Evolutionary conservation across 768 basidiomycete genomes (phyloP).

Genomic region (Lentinula guzmanii): DNA sequence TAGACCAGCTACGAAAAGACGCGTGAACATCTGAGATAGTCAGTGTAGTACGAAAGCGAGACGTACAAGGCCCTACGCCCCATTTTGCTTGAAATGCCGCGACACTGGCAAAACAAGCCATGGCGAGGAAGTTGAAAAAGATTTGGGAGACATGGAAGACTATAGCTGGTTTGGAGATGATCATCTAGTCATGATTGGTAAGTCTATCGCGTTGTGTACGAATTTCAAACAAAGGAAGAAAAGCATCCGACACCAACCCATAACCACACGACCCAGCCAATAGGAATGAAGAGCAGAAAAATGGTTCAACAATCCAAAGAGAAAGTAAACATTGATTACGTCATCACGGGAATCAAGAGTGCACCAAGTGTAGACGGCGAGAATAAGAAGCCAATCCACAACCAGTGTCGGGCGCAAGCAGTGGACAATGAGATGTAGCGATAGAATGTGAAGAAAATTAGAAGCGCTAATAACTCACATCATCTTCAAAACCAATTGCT

Average conservation of each 20-base stretch:
- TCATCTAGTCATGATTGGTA: slow-evolving; percentile 52
- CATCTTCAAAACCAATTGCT: slow-evolving; percentile 63
- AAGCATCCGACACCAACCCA: slow-evolving; percentile 42
- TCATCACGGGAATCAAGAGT: slow-evolving; percentile 22
- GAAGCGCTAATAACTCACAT: slow-evolving; percentile 45
- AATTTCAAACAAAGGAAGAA: slow-evolving; percentile 12
- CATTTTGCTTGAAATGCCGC: slow-evolving; percentile 86
- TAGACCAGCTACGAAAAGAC: slow-evolving; percentile 60
- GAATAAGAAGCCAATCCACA: neutral
- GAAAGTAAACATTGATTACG: slow-evolving; percentile 41
- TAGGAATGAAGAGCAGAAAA: slow-evolving; percentile 61
- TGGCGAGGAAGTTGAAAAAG: slow-evolving; percentile 91
- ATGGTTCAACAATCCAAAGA: slow-evolving; percentile 20
- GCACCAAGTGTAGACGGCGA: slow-evolving; percentile 2
- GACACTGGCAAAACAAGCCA: slow-evolving; percentile 88
- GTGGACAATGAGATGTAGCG: neutral
- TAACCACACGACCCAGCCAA: slow-evolving; percentile 61
- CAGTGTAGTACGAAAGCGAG: neutral
- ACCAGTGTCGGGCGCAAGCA: neutral
- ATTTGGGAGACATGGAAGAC: slow-evolving; percentile 71
- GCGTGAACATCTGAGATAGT: slow-evolving; percentile 11
- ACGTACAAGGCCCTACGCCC: slow-evolving; percentile 81
- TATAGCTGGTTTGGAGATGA: slow-evolving; percentile 78
- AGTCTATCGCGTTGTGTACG: slow-evolving; percentile 12
- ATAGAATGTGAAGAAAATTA: neutral